These are phyloP conservation scores for Tricholoma flavovirens DNA, from an alignment of 768 basidiomycete species.

Conservation along the genomic window DNA sequence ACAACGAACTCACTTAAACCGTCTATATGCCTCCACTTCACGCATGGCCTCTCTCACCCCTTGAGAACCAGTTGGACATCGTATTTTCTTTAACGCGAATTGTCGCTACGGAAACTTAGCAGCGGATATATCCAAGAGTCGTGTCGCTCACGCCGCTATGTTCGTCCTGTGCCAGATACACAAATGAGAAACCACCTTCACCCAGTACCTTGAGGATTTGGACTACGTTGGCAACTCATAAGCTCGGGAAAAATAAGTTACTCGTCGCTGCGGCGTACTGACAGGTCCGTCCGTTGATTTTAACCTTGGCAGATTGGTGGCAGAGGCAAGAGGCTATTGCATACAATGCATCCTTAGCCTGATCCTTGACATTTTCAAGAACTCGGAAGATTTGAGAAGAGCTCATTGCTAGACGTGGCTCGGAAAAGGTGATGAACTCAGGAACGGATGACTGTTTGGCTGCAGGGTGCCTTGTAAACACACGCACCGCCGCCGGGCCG, in stretches of 20 bases:
- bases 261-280: conserved; percentile 27
- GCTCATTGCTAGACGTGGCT: conserved; percentile 10
- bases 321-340: conserved; percentile 78
- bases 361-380: conserved; percentile 59
- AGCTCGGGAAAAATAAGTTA: conserved; percentile 7
- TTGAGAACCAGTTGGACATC: conserved; percentile 84
- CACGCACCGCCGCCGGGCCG: not conserved
- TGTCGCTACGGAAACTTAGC: conserved; percentile 48
- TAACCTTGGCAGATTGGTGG: conserved; percentile 78
- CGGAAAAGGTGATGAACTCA: not conserved
- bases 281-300: conserved; percentile 96
- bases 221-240: conserved; percentile 38
- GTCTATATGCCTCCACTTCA: conserved; percentile 88
- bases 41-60: conserved; percentile 86
- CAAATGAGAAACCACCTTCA: conserved; percentile 94
- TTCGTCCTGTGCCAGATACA: conserved; percentile 84
- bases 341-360: conserved; percentile 77
- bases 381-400: conserved; percentile 37
- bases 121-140: not conserved
- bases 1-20: conserved; percentile 70
- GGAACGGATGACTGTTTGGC: not conserved
- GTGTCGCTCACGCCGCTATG: conserved; percentile 60
- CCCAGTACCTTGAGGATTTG: conserved; percentile 90
- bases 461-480: not conserved
- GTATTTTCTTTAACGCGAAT: conserved; percentile 96